Percentiles rank a stretch among this genome's conserved stretches.
Evolutionary conservation across 768 basidiomycete species (phyloP).

Genomic region (Epithele typhae): DNA sequence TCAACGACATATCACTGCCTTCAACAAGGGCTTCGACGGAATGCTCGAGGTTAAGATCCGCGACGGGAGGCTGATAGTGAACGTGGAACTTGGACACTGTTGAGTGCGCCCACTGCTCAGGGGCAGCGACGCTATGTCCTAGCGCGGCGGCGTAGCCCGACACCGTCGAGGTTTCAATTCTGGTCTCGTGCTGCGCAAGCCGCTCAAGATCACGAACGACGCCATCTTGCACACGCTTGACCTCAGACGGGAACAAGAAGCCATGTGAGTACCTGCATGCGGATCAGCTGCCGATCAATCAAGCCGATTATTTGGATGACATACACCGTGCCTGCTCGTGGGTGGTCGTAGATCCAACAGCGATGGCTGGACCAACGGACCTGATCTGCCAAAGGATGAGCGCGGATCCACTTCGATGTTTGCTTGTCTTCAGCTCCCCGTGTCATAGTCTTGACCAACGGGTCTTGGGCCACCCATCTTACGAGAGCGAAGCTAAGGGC

Average conservation of each 20-base stretch:
- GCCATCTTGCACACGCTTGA: conserved; percentile 56
- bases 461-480: conserved; percentile 78
- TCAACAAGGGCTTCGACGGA: conserved; percentile 92
- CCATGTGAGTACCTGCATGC: conserved; percentile 81
- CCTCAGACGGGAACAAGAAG: conserved; percentile 90
- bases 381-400: conserved; percentile 73
- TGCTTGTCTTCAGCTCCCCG: conserved; percentile 92
- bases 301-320: conserved; percentile 25
- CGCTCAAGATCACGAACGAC: conserved; percentile 50
- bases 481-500: conserved; percentile 87
- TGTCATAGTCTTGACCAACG: conserved; percentile 57
- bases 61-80: conserved; percentile 65
- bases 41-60: conserved; percentile 59
- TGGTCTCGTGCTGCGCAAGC: conserved; percentile 13
- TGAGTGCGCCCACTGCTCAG: conserved; percentile 70
- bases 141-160: conserved; percentile 14
- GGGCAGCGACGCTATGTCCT: conserved; percentile 31
- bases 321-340: conserved; percentile 88
- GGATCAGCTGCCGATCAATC: conserved; percentile 1
- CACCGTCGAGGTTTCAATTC: conserved; percentile 11
- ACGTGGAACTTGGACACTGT: conserved; percentile 83
- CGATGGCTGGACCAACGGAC: conserved; percentile 90
- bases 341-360: conserved; percentile 99
- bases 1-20: conserved; percentile 76
- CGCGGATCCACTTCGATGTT: conserved; percentile 86